Conservation (phyloP, 179 eudicot genomes). For the Silene coronaria region DNA sequence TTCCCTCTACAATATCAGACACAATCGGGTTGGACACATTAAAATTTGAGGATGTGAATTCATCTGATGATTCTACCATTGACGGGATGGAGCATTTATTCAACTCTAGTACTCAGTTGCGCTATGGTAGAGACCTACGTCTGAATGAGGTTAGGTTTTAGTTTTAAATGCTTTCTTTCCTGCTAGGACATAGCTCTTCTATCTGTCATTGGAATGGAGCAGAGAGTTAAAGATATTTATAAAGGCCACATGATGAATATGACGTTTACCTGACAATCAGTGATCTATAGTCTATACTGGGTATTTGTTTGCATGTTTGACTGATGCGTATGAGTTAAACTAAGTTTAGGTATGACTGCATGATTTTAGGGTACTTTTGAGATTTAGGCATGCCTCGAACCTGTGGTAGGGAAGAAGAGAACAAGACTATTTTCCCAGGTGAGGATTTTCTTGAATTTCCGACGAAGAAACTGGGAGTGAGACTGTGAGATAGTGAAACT, state of each 20-base stretch:
- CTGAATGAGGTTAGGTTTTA: slow-evolving; percentile 77
- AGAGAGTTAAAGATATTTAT: neutral
- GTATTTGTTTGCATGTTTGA: neutral
- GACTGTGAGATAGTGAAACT: neutral
- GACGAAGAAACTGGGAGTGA: neutral
- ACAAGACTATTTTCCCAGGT: neutral
- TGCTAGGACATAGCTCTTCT: neutral
- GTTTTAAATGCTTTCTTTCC: slow-evolving; percentile 16
- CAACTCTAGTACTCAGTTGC: slow-evolving; percentile 80
- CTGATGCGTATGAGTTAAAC: neutral
- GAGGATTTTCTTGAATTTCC: neutral
- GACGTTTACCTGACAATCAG: neutral
- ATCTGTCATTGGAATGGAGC: neutral
- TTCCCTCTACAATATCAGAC: slow-evolving; percentile 72
- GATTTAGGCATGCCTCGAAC: neutral
- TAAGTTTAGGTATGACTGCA: neutral
- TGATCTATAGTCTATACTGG: neutral
- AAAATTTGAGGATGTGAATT: slow-evolving; percentile 63
- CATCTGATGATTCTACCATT: slow-evolving; percentile 52
- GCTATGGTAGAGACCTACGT: slow-evolving; percentile 92
- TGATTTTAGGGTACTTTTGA: neutral
- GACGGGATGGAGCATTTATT: slow-evolving; percentile 99
- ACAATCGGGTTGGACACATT: slow-evolving; percentile 46
- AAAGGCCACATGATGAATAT: neutral
- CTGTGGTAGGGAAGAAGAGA: neutral